phyloP scores from a whole-genome alignment of 192 early-diverging fungal species.

The Coemansia sp. region DNA sequence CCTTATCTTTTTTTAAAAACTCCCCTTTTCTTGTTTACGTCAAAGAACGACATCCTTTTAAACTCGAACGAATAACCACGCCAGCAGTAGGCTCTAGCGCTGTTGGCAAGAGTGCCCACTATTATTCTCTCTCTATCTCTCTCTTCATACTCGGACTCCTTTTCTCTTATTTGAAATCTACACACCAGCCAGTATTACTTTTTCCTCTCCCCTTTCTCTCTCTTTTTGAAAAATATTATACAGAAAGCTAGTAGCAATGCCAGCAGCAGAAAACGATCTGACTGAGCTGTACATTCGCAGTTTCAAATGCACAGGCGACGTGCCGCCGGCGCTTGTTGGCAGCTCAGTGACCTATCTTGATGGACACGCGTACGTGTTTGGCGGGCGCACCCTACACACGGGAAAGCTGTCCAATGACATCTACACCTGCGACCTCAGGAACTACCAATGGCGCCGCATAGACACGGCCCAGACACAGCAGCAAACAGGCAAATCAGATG shows the following conservation, averaged over 20 bases:
- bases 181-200: neutral
- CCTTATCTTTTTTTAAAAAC: neutral
- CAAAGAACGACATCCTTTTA: neutral
- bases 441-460: slow-evolving; percentile 64
- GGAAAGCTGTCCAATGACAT: slow-evolving; percentile 72
- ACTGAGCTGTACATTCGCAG: slow-evolving; percentile 55
- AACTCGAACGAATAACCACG: neutral
- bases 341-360: slow-evolving; percentile 64
- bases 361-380: slow-evolving; percentile 68
- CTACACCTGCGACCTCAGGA: slow-evolving; percentile 65
- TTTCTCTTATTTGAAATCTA: slow-evolving; percentile 4
- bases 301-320: slow-evolving; percentile 63
- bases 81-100: neutral
- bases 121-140: neutral
- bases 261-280: slow-evolving; percentile 42
- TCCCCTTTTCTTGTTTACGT: neutral
- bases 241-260: slow-evolving; percentile 18
- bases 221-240: slow-evolving; percentile 1
- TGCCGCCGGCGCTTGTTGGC: slow-evolving; percentile 73
- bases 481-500: neutral
- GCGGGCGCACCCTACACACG: slow-evolving; percentile 64
- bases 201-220: neutral
- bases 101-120: neutral
- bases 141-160: neutral
- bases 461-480: slow-evolving; percentile 10